Percentiles rank a stretch among this genome's conserved stretches.
phyloP scores from a whole-genome alignment of 805 yeast genomes.

The Saccharomyces jurei region DNA sequence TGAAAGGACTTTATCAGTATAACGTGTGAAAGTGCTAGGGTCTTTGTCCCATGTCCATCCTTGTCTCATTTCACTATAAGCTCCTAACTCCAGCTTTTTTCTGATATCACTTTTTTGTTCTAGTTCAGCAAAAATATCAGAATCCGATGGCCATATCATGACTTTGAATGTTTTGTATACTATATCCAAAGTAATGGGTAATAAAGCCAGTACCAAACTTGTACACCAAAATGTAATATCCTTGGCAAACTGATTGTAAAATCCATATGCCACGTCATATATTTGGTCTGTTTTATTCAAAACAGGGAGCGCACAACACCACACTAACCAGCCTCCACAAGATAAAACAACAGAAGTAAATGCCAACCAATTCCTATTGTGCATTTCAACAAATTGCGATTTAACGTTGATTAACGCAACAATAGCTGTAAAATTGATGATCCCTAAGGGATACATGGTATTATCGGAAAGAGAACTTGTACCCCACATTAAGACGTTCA shows the following conservation, averaged over 20 bases:
- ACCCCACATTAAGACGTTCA: slow-evolving; percentile 66
- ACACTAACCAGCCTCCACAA: slow-evolving; percentile 74
- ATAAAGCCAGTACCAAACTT: slow-evolving; percentile 44
- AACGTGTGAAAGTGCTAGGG: slow-evolving; percentile 27
- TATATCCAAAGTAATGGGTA: slow-evolving; percentile 63
- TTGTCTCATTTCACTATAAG: slow-evolving; percentile 65
- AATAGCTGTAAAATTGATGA: slow-evolving; percentile 62
- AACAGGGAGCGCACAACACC: slow-evolving; percentile 72
- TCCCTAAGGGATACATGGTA: slow-evolving; percentile 75
- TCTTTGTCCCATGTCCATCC: slow-evolving; percentile 67
- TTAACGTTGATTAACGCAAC: slow-evolving; percentile 69
- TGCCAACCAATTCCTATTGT: slow-evolving; percentile 61
- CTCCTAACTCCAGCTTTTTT: slow-evolving; percentile 60
- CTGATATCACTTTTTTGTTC: slow-evolving; percentile 66
- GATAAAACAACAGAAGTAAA: slow-evolving; percentile 61
- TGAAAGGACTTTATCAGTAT: slow-evolving; percentile 18
- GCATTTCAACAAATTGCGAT: slow-evolving; percentile 74
- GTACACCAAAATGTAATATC: slow-evolving; percentile 88
- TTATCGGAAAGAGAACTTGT: slow-evolving; percentile 58
- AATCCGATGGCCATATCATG: slow-evolving; percentile 58
- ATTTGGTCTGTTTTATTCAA: slow-evolving; percentile 50
- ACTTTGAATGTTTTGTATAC: slow-evolving; percentile 49
- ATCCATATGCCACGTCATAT: slow-evolving; percentile 63
- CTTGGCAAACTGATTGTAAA: slow-evolving; percentile 62
- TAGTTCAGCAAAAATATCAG: slow-evolving; percentile 67